A percentile compares a stretch with the other conserved stretches of the same genome.
phyloP scores from a whole-genome alignment of 179 eudicot genomes.

The Patellifolia procumbens region DNA sequence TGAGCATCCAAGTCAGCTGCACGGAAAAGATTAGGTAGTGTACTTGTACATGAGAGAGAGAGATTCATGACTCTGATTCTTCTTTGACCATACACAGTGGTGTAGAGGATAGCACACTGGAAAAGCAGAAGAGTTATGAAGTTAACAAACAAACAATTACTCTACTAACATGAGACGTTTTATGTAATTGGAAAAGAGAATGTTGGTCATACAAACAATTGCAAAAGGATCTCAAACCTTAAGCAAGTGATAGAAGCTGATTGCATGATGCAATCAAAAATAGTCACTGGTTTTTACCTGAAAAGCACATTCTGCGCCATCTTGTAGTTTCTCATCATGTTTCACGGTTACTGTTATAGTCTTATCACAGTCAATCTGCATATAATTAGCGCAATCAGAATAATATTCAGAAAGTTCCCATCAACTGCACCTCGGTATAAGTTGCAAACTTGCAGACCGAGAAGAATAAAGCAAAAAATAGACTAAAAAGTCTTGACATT shows the following conservation, averaged over 20 bases:
- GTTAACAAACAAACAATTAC: neutral
- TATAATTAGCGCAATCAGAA: conserved; percentile 7
- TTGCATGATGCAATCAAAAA: conserved; percentile 6
- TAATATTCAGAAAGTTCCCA: neutral
- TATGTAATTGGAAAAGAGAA: neutral
- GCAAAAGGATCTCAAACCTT: neutral
- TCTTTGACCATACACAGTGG: conserved; percentile 88
- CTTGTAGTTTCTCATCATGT: conserved; percentile 86
- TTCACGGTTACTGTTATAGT: conserved; percentile 84
- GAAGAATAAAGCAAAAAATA: neutral
- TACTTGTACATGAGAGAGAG: conserved; percentile 81
- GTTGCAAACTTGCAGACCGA: neutral
- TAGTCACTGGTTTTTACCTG: conserved; percentile 48
- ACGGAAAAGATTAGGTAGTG: conserved; percentile 70
- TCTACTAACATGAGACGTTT: neutral
- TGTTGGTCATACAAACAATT: conserved; percentile 3
- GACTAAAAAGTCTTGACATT: neutral
- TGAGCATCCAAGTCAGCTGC: conserved; percentile 89
- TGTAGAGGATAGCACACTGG: conserved; percentile 91
- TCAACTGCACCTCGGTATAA: neutral
- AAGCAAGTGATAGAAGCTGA: neutral
- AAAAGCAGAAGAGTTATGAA: conserved; percentile 25
- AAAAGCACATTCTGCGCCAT: conserved; percentile 80
- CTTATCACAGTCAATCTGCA: conserved; percentile 94
- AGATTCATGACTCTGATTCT: conserved; percentile 85